Percentiles rank a stretch among this genome's conserved stretches.
These are phyloP conservation scores for Teratosphaeria pseudoeucalypti DNA, from an alignment of 2,329 filamentous ascomycete species.

Conservation along the genomic window DNA sequence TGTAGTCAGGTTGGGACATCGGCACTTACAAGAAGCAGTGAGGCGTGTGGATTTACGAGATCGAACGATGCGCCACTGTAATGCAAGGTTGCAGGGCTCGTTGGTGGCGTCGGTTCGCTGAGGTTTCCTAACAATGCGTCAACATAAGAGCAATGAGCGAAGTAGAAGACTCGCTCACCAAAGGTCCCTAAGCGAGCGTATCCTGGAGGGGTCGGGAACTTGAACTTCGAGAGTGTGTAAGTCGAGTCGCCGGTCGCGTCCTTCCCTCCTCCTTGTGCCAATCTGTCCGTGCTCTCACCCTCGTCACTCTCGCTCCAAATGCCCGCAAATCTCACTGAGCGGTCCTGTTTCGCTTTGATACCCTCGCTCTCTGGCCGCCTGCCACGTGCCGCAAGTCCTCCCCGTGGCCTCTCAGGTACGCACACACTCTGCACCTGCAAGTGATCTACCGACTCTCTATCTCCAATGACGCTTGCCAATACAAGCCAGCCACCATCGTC, in stretches of 20 bases:
- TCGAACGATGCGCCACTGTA: slow-evolving; percentile 26
- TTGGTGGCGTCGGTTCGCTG: slow-evolving; percentile 10
- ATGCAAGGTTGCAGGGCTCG: slow-evolving; percentile 18
- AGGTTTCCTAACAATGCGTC: slow-evolving; percentile 13
- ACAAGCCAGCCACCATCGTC: slow-evolving; percentile 18
- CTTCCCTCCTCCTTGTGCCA: slow-evolving; percentile 3
- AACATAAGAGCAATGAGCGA: slow-evolving; percentile 1
- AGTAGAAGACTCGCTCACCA: slow-evolving; percentile 11
- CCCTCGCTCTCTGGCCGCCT: background rate
- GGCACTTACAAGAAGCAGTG: slow-evolving; percentile 15
- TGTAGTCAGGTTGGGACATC: background rate
- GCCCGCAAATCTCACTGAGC: slow-evolving; percentile 5
- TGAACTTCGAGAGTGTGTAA: slow-evolving; percentile 18
- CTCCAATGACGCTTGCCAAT: slow-evolving; percentile 18
- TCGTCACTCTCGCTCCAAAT: background rate
- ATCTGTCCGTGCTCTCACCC: background rate
- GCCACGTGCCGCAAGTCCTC: background rate
- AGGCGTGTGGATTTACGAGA: slow-evolving; percentile 25
- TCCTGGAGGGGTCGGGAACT: slow-evolving; percentile 21
- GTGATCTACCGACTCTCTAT: background rate
- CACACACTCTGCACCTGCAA: background rate
- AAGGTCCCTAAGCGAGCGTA: slow-evolving; percentile 17
- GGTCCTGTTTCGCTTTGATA: background rate
- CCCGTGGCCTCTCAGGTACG: background rate
- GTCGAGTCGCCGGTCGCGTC: slow-evolving; percentile 10